Conservation (phyloP, 208 protist species). For the Acanthamoeba rhysodes region DNA sequence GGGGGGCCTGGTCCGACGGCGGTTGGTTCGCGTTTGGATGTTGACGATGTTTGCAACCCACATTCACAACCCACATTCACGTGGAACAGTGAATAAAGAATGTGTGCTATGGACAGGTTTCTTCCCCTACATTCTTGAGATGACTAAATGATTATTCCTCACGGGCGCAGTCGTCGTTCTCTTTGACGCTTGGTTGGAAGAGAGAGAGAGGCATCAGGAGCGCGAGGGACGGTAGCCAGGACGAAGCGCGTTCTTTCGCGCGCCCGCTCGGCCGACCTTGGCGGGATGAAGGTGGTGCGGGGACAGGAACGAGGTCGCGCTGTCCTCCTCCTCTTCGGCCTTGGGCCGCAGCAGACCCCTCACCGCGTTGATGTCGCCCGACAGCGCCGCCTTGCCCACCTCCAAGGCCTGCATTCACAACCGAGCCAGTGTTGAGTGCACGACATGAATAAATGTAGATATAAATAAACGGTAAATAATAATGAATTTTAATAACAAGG, state of each 20-base stretch:
- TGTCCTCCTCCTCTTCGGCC: conserved; percentile 61
- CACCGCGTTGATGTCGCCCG: conserved; percentile 47
- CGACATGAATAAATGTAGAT: neutral
- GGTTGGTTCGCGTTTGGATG: no score
- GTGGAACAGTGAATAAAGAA: no score
- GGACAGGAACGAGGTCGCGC: conserved; percentile 54
- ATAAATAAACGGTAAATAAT: no score
- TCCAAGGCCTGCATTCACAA: conserved; percentile 4
- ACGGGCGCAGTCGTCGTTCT: no score
- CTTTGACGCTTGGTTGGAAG: no score
- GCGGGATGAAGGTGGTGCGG: conserved; percentile 38
- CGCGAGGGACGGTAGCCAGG: neutral
- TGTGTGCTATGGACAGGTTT: no score
- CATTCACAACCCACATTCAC: no score
- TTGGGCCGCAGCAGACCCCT: neutral
- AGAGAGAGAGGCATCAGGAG: neutral
- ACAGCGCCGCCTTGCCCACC: conserved; percentile 40
- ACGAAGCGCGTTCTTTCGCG: conserved; percentile 38
- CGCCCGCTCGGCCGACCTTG: conserved; percentile 26
- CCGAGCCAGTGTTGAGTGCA: neutral
- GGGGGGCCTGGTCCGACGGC: no score
- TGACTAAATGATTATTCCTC: no score
- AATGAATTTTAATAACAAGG: neutral
- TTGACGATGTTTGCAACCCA: no score
- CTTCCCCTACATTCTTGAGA: no score